A percentile compares a stretch with the other conserved stretches of the same genome.
Evolutionary conservation across 257 asterid species (phyloP).

Genomic region (Scutellaria barbata): DNA sequence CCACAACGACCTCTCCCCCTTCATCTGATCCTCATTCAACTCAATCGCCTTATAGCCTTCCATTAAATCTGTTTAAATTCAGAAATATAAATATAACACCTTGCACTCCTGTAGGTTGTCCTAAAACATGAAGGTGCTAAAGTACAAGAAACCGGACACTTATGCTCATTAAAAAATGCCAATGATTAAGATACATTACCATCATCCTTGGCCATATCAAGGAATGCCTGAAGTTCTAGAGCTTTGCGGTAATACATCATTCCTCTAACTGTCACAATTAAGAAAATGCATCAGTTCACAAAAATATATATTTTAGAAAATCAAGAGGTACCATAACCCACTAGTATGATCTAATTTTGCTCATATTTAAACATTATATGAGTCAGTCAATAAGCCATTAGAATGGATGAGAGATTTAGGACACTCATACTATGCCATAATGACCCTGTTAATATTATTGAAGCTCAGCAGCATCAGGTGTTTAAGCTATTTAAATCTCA

Average conservation of each 20-base stretch:
- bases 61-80: conserved; percentile 73
- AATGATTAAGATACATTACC: conserved; percentile 55
- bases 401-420: neutral
- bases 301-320: conserved; percentile 24
- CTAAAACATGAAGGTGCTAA: conserved; percentile 12
- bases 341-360: conserved; percentile 12
- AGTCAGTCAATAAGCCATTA: conserved; percentile 7
- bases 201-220: conserved; percentile 98
- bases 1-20: conserved; percentile 95
- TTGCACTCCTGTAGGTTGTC: conserved; percentile 14
- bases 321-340: neutral
- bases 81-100: conserved; percentile 27
- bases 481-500: neutral
- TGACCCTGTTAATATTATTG: conserved; percentile 6
- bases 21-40: conserved; percentile 93
- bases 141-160: conserved; percentile 9
- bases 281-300: conserved; percentile 34
- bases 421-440: conserved; percentile 12
- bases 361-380: neutral
- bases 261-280: conserved; percentile 75
- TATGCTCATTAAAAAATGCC: conserved; percentile 10
- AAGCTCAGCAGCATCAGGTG: conserved; percentile 6
- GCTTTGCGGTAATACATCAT: conserved; percentile 99
- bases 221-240: conserved; percentile 96
- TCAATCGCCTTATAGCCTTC: conserved; percentile 98